Conservation (phyloP, 768 basidiomycete genomes). For the Inosperma sp. region DNA sequence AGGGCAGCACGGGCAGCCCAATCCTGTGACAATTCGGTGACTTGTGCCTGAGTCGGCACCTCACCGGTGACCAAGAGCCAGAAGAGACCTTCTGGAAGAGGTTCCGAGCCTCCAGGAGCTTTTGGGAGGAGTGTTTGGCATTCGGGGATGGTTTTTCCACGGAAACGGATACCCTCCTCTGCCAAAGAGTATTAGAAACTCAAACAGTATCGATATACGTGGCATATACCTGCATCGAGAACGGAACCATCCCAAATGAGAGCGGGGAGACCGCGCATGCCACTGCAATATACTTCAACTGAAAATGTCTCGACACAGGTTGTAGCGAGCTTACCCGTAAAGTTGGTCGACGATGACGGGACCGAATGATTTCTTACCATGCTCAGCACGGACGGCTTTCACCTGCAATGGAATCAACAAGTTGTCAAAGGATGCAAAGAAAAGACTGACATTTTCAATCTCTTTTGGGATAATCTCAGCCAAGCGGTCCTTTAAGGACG, state of each 20-base stretch:
- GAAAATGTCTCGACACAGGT: background rate
- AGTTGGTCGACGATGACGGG: conserved; percentile 88
- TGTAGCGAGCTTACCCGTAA: conserved; percentile 57
- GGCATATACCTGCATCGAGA: conserved; percentile 76
- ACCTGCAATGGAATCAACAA: conserved; percentile 44
- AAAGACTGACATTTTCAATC: conserved; percentile 56
- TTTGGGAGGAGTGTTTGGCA: conserved; percentile 83
- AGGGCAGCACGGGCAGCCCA: conserved; percentile 92
- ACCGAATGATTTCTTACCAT: conserved; percentile 92
- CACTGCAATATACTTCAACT: conserved; percentile 39
- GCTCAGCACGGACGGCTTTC: conserved; percentile 74
- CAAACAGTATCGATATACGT: too few species aligned
- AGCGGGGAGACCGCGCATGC: conserved; percentile 86
- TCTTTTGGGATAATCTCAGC: conserved; percentile 91
- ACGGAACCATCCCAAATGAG: conserved; percentile 99
- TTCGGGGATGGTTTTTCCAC: conserved; percentile 92
- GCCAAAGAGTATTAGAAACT: conserved; percentile 1
- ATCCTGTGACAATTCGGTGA: conserved; percentile 78
- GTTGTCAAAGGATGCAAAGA: background rate
- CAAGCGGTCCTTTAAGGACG: conserved; percentile 87
- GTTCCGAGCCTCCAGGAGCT: conserved; percentile 82
- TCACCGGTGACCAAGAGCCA: conserved; percentile 96
- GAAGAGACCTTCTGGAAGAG: conserved; percentile 90
- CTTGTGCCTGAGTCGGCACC: conserved; percentile 88
- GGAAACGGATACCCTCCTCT: conserved; percentile 99